Evolutionary conservation across 1,139 yeast genomes (phyloP), one percentile per base, ranked within the genome.

Genomic region (Torulaspora globosa): DNA sequence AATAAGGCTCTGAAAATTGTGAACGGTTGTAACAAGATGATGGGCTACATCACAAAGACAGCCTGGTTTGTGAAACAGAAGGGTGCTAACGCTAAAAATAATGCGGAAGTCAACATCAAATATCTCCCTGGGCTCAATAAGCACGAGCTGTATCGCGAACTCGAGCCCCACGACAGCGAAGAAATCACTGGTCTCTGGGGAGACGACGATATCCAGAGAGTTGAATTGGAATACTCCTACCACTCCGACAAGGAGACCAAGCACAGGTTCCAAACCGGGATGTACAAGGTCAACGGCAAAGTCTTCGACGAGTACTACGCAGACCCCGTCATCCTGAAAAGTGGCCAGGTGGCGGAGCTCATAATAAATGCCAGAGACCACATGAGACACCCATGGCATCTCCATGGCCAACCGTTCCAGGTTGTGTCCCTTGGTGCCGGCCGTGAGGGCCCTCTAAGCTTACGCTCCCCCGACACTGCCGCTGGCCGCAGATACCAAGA

Each of bases 361-460:
- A 78, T 84, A 9, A 66, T 88, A 39, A 85, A 86, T 63, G 84
- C 87, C 51, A 66, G 70, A 50, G 96, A 87, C 66, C 86, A 89
- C 44, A 94, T 94, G 69, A 78, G 79, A 51, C 96, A 88, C 67
- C 96, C 96, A n/a, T 86, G 89, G 82, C 96, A 88, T 65, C 70
- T 88, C 56, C 96, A 88, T 58, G 96, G 96, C 28, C 94, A 86
- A 66, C 75, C 73, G 50, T 85, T 87, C 74, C 94, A 88, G 73
- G 73, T 85, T 8, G 62, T 86, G 44, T 75, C 78, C 29, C 72
- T 84, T 57, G 82, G 79, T 36, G 69, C 67, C 6, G 73, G 53
- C 64, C 78, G 62, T 70, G 62, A 59, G 18, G 59, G 60, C 62
- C 77, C 71, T 21, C 67, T 72, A 39, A 72, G 71, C 33, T 66